Evolutionary conservation across 352 stramenopile genomes (phyloP), one percentile per base, ranked within the genome.

Genomic region (Plasmopara halstedii): DNA sequence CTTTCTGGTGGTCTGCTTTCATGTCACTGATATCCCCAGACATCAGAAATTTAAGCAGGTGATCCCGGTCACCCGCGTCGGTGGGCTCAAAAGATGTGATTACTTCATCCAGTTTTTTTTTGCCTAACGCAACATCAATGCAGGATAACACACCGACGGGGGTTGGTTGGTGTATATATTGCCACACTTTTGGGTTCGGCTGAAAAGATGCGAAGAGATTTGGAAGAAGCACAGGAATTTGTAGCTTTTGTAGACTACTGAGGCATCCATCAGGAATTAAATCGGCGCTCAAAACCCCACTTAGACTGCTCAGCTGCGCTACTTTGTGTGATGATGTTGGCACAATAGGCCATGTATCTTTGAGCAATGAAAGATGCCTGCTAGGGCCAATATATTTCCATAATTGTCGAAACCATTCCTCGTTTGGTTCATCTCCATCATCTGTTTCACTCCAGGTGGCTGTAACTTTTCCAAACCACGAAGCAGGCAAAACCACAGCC

Each of bases 151-250:
- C 58, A 20, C 73, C 73, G 15, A 48, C 58, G 37, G 73, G 54
- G 34, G 76, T 85, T 45, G 76, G 73, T 37, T 88, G 73, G 34
- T 88, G 71, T 33, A 88, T 74, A 50, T 81, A 83, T 17, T 72
- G 65, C 76, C 76, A 88, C n/a, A 88, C 66, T 14, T 77, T 67
- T 18, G 51, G 53, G 35, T 76, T 58, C 2, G 73, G 72, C 29
- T 80, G 67, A 37, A 80, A 69, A 31, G 48, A 57, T 25, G 65
- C 50, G 45, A 88, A 83, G 17, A 85, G 40, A 7, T 73, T 70
- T 20, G 67, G 67, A 13, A 85, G 36, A 11, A 88, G 58, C 32
- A 88, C 44, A 8, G 68, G 69, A 11, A 85, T 62, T 41, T 61
- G 50, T 21, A 88, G 35, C 18, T 73, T 69, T 44, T 78, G 26